A percentile compares a stretch with the other conserved stretches of the same genome.
phyloP scores from a whole-genome alignment of 257 asterid genomes.

The Mentha longifolia region DNA sequence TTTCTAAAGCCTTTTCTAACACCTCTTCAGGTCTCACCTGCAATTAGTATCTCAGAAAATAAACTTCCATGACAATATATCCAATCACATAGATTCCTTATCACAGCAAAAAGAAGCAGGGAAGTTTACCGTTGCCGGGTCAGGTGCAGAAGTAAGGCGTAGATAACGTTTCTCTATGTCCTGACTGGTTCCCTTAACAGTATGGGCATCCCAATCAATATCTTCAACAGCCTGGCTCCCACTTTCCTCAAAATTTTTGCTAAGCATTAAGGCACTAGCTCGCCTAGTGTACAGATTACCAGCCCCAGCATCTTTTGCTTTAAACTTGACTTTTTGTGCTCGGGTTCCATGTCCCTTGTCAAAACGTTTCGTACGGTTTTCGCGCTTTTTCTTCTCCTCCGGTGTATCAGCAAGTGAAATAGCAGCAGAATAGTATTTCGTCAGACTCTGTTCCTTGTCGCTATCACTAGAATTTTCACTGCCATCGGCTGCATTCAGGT shows the following conservation, averaged over 20 bases:
- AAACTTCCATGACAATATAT: constrained; percentile 20
- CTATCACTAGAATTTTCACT: constrained; percentile 87
- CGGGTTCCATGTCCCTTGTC: constrained; percentile 78
- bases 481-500: constrained; percentile 47
- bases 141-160: constrained; percentile 99
- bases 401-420: constrained; percentile 72
- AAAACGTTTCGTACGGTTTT: constrained; percentile 93
- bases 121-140: constrained; percentile 84
- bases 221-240: constrained; percentile 94
- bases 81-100: constrained; percentile 24
- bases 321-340: constrained; percentile 44
- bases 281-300: constrained; percentile 60
- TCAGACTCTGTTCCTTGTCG: constrained; percentile 76
- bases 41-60: constrained; percentile 38
- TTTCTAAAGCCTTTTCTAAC: constrained; percentile 82
- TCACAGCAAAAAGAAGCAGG: constrained; percentile 28
- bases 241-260: constrained; percentile 75
- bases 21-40: constrained; percentile 99
- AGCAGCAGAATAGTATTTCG: constrained; percentile 76
- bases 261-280: constrained; percentile 67
- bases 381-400: constrained; percentile 90
- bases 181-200: constrained; percentile 94
- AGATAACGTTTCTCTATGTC: constrained; percentile 94
- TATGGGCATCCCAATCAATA: constrained; percentile 97
- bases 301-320: constrained; percentile 53